phyloP scores from a whole-genome alignment of 2,329 filamentous ascomycete genomes.

The Cladosporium halotolerans region DNA sequence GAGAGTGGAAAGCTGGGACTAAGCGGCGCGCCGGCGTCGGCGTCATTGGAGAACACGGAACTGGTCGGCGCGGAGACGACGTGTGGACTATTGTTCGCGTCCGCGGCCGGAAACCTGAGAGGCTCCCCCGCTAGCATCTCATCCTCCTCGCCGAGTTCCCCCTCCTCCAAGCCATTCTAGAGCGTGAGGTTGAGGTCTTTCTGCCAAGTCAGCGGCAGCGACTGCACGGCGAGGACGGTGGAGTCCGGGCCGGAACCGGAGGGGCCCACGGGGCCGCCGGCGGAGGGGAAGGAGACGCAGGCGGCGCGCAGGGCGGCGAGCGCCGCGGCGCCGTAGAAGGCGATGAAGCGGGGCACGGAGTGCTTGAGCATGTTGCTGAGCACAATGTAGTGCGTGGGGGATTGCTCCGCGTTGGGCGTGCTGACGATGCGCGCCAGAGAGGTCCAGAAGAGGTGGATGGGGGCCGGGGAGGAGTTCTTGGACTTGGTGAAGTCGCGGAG shows the following conservation, averaged over 20 bases:
- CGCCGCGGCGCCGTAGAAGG: conserved; percentile 73
- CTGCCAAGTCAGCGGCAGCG: conserved; percentile 11
- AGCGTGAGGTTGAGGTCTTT: conserved; percentile 17
- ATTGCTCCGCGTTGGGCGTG: conserved; percentile 52
- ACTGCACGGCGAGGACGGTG: conserved; percentile 14
- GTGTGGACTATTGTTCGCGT: background rate
- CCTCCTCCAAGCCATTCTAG: conserved; percentile 5
- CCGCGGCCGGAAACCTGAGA: background rate
- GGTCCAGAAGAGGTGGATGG: conserved; percentile 75
- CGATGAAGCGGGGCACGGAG: conserved; percentile 68
- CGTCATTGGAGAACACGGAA: background rate
- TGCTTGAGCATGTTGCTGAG: conserved; percentile 52
- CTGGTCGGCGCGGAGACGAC: background rate
- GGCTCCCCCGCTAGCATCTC: background rate
- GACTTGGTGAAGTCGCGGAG: conserved; percentile 74
- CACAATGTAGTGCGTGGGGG: conserved; percentile 43
- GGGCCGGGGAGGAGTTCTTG: conserved; percentile 64
- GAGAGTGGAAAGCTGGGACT: background rate
- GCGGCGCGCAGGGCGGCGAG: conserved; percentile 56
- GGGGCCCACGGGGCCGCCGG: conserved; percentile 5
- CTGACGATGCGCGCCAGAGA: conserved; percentile 70
- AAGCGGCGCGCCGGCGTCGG: background rate
- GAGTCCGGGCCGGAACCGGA: conserved; percentile 5
- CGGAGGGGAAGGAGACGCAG: conserved; percentile 9
- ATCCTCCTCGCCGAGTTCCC: background rate